Conservation (phyloP, 1,139 yeast species). For the Magnusiomyces tetraspermus region DNA sequence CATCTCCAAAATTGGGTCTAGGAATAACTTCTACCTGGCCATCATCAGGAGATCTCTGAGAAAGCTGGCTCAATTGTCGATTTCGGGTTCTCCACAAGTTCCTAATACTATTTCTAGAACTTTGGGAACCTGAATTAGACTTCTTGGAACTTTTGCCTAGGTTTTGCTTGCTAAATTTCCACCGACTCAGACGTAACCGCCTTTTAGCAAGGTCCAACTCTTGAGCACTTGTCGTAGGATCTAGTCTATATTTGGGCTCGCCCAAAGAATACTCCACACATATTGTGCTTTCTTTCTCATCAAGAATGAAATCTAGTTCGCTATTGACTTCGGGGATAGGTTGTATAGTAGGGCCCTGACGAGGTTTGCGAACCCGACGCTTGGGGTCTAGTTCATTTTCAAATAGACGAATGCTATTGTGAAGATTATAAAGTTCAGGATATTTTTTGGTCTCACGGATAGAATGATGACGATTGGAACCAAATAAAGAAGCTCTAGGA, state of each 20-base stretch:
- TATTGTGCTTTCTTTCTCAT: slow-evolving; percentile 1
- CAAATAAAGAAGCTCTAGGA: too few species aligned
- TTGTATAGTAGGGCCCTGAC: not conserved
- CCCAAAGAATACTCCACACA: slow-evolving; percentile 8
- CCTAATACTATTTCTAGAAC: not conserved
- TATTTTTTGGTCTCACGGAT: too few species aligned
- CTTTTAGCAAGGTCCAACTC: slow-evolving; percentile 2
- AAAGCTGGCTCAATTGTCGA: too few species aligned
- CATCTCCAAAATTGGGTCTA: not conserved
- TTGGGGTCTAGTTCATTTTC: slow-evolving; percentile 1
- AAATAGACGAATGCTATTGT: not conserved
- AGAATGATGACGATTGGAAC: too few species aligned
- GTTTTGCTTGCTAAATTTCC: not conserved
- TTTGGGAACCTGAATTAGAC: not conserved
- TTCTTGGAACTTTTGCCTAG: not conserved
- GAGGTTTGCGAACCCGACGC: not conserved
- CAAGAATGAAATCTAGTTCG: not conserved
- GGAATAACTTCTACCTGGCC: not conserved
- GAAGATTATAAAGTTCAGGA: too few species aligned
- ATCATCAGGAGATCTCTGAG: not conserved
- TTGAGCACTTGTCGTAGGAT: slow-evolving; percentile 6
- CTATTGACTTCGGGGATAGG: not conserved
- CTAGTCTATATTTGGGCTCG: slow-evolving; percentile 9
- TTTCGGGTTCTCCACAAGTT: too few species aligned
- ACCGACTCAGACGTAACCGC: not conserved